phyloP scores from a whole-genome alignment of 2,329 filamentous ascomycete species.

The Tolypocladium amazonense region DNA sequence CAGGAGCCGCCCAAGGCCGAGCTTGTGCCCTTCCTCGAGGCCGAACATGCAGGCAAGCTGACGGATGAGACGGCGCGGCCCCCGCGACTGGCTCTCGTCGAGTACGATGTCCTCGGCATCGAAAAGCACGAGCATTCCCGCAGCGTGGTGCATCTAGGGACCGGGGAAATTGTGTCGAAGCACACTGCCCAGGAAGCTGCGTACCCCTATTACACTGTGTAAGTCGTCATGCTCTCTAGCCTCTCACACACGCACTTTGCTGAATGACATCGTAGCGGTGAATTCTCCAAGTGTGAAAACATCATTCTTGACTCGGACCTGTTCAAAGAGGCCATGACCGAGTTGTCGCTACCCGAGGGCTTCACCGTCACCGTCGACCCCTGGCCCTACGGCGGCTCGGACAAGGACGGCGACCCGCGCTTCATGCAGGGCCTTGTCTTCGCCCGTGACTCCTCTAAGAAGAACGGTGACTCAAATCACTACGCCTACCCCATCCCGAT shows the following conservation, averaged over 20 bases:
- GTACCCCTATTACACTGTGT: conserved; percentile 23
- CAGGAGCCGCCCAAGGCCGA: conserved; percentile 51
- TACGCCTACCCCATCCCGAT: conserved; percentile 52
- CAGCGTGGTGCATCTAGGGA: conserved; percentile 26
- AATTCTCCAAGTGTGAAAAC: conserved; percentile 29
- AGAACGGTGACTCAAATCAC: conserved; percentile 47
- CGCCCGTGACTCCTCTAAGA: conserved; percentile 28
- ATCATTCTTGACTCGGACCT: conserved; percentile 29
- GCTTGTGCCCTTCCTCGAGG: conserved; percentile 48
- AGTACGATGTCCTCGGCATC: conserved; percentile 29
- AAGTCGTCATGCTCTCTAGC: background rate
- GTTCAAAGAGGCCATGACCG: conserved; percentile 35
- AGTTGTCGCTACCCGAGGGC: conserved; percentile 34
- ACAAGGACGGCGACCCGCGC: conserved; percentile 27
- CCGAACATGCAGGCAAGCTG: conserved; percentile 43
- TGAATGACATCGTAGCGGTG: conserved; percentile 14
- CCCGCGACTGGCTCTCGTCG: conserved; percentile 33
- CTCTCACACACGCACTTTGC: background rate
- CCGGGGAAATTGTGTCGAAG: conserved; percentile 16
- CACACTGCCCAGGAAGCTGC: conserved; percentile 12
- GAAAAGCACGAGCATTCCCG: conserved; percentile 22
- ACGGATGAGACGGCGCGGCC: conserved; percentile 30
- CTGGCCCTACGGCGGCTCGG: conserved; percentile 55
- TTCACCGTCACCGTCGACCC: conserved; percentile 36
- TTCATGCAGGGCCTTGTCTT: conserved; percentile 41